Evolutionary conservation across 495 filamentous ascomycete species (phyloP).

Genomic region (Tuber aestivum): DNA sequence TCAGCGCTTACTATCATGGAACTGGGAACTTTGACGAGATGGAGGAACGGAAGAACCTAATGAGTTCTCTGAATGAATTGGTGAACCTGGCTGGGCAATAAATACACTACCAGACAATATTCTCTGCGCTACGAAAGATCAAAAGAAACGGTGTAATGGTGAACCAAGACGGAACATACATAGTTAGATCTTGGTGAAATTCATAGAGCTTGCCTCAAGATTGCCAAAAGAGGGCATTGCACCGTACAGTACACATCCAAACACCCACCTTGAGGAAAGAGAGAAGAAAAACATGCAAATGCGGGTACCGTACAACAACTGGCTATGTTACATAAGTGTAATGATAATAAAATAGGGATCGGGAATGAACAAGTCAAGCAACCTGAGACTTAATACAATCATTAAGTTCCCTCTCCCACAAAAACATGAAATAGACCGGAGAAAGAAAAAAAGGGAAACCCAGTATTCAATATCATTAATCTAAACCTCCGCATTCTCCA

Average conservation of each 20-base stretch:
- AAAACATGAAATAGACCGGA: slow-evolving; percentile 21
- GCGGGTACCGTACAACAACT: background rate
- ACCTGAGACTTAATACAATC: slow-evolving; percentile 14
- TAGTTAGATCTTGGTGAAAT: slow-evolving; percentile 13
- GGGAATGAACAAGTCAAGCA: background rate
- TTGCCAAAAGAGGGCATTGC: background rate
- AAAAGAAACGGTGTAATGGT: background rate
- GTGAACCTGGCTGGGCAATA: slow-evolving; percentile 21
- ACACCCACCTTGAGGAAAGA: background rate
- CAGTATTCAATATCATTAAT: slow-evolving; percentile 10
- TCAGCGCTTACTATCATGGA: slow-evolving; percentile 25
- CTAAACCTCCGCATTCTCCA: slow-evolving; percentile 10
- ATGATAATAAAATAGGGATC: background rate
- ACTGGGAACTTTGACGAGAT: slow-evolving; percentile 20
- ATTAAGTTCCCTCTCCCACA: slow-evolving; percentile 16
- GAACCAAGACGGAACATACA: background rate
- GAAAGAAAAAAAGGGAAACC: slow-evolving; percentile 8
- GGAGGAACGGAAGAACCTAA: slow-evolving; percentile 34
- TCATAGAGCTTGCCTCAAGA: slow-evolving; percentile 13
- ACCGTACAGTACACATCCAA: background rate
- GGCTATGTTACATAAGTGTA: background rate
- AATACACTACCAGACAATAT: background rate
- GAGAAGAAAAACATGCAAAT: background rate
- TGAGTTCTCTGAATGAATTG: slow-evolving; percentile 27
- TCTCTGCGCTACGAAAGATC: slow-evolving; percentile 6